These are phyloP conservation scores for Beta macrorhiza DNA, from an alignment of 179 eudicot species.

Conservation along the genomic window DNA sequence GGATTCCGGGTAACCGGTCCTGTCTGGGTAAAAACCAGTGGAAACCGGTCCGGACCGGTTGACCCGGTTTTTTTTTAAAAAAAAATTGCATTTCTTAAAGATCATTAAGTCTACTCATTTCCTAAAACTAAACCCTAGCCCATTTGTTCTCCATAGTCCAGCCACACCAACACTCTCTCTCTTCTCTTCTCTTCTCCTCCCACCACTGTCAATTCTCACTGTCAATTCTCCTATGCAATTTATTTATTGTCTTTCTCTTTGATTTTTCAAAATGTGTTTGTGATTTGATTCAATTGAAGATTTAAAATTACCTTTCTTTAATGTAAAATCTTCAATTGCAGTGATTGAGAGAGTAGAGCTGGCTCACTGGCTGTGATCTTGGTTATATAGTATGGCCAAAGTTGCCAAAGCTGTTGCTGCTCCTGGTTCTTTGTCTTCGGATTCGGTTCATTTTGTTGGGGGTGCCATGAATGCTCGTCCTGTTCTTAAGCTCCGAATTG, in stretches of 20 bases:
- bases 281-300: background rate
- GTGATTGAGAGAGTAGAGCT: background rate
- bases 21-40: too few species aligned
- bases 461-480: slow-evolving; percentile 37
- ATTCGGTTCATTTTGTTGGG: slow-evolving; percentile 43
- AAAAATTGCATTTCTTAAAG: too few species aligned
- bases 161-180: too few species aligned
- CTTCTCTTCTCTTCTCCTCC: background rate
- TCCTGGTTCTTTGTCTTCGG: slow-evolving; percentile 45
- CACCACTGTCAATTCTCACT: background rate
- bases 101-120: too few species aligned
- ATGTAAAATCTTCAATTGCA: background rate
- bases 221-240: background rate
- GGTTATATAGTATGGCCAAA: slow-evolving; percentile 50
- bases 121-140: too few species aligned
- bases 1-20: too few species aligned
- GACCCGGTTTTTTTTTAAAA: too few species aligned
- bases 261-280: background rate
- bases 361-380: slow-evolving; percentile 4
- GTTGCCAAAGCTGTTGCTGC: slow-evolving; percentile 46
- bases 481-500: slow-evolving; percentile 60
- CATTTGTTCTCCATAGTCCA: too few species aligned
- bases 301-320: background rate
- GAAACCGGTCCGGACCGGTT: too few species aligned
- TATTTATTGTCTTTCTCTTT: background rate